Percentiles rank a stretch among this genome's conserved stretches.
phyloP scores from a whole-genome alignment of 2,329 filamentous ascomycete species.

The Ophiocordyceps camponoti-floridani region DNA sequence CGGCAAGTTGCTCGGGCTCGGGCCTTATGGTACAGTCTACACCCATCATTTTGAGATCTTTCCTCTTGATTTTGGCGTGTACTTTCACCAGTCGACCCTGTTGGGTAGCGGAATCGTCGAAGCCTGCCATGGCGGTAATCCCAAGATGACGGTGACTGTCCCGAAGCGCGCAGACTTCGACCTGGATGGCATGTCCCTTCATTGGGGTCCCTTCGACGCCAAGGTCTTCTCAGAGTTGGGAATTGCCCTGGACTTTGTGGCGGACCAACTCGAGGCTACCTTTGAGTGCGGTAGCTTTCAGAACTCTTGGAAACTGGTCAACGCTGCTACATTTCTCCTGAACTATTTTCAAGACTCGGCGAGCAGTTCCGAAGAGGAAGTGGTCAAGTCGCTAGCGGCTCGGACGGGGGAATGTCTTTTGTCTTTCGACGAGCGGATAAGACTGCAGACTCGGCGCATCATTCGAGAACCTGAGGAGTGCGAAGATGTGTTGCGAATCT shows the following conservation, averaged over 20 bases:
- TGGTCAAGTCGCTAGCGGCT: constrained; percentile 21
- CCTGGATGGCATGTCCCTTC: constrained; percentile 28
- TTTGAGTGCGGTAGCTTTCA: neutral
- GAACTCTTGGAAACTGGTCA: constrained; percentile 6
- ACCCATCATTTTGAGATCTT: constrained; percentile 45
- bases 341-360: constrained; percentile 27
- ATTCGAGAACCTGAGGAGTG: neutral
- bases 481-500: constrained; percentile 8
- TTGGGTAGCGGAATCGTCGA: constrained; percentile 35
- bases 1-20: constrained; percentile 29
- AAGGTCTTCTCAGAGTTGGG: constrained; percentile 43
- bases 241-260: constrained; percentile 39
- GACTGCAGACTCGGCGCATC: constrained; percentile 3
- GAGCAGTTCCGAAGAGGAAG: constrained; percentile 16
- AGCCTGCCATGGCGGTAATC: constrained; percentile 15
- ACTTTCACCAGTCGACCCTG: constrained; percentile 41
- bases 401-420: constrained; percentile 24
- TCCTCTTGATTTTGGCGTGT: constrained; percentile 34
- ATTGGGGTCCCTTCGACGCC: constrained; percentile 39
- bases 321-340: constrained; percentile 26
- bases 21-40: constrained; percentile 42
- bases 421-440: constrained; percentile 18
- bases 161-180: constrained; percentile 21
- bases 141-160: constrained; percentile 10
- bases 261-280: constrained; percentile 21